Evolutionary conservation across 306 rosid species (phyloP), one percentile per base, ranked within the genome.

Genomic region (Lablab purpureus): DNA sequence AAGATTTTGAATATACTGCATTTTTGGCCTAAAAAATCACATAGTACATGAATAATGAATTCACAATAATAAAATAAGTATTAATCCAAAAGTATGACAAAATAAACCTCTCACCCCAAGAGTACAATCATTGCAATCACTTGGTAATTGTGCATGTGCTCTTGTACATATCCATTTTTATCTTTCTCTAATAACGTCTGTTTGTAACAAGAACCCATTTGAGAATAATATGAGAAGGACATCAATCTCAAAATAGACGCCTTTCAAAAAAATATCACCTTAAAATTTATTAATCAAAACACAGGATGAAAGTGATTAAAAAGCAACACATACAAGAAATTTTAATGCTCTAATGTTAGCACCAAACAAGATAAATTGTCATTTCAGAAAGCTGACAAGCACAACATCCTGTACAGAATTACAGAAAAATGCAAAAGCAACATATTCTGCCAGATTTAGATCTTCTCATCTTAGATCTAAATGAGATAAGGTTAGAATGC

Each of bases 91-190:
- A 46, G 76, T 11, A 25, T 34, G 19, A 72, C 8, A 67, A 73
- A 50, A n/a, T 65, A 70, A 72, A 72, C 6, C 27, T 83, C 88
- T 69, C 60, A 94, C 97, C 99, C 99, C 77, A 91, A 74, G 58
- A 95, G 84, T 67, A 92, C 83, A 85, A 92, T 74, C 99, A 92
- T 95, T 58, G 99, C 97, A 78, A 88, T 84, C 56, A 90, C 98
- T 87, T 90, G 95, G 88, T 92, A 91, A 67, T 77, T 90, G 78
- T 84, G 95, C 99, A 92, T 91, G 76, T 75, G 90, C 55, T 91
- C 90, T 67, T 81, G 83, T 6, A 90, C 10, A 15, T 86, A 80
- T 64, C 88, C 79, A 34, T 56, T 27, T 74, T 86, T 71, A 83
- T 85, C 95, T 78, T 67, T 87, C 84, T 92, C 97, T 65, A 95